Base-by-base conservation (phyloP, 805 yeast genomes). In the Candida nanaspora region DNA sequence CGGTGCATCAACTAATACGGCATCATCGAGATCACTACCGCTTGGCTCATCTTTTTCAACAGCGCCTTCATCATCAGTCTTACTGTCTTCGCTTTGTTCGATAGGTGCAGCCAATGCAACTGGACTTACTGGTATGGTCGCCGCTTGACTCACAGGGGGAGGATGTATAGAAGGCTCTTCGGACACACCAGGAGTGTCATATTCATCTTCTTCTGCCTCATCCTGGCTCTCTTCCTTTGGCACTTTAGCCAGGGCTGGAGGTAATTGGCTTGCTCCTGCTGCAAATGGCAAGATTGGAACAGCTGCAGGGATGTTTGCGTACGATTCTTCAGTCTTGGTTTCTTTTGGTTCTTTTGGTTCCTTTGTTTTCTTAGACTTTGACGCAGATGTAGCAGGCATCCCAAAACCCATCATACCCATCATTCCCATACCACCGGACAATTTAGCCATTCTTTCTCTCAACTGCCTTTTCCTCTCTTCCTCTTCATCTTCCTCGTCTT, bases 401-500 rank as follows among this genome's bases (percentile, higher is more conserved):
- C 67, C 55, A 45, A 72, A 65, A 2, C 80, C 80, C 78, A 76
- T 72, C 82, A 76, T 76, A 34, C 88, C 89, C 61, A 80, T 73
- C 80, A 84, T 76, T 43, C 85, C 82, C 64, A 83, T 73, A 4
- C 88, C 88, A 18, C 96, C 95, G 0, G 97, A 84, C 16, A 91
- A 73, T 52, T 82, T 86, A n/a, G 98, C 98, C 96, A 91, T 91
- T 45, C 97, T 76, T 47, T 85, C 96, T 18, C 94, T 80, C 40
- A 91, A 68, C 6, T 82, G 86, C 37, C 82, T 74, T 51, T 93
- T 75, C 41, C 82, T 76, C 5, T 80, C 69, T 46, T 84, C 93
- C 55, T 85, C 94, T 33, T 78, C 84, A 39, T 84, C 91, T 40
- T 78, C 82, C 1, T 76, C 85, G 0, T 68, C 78, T 3, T 70